Base-by-base conservation (phyloP, 192 early-diverging fungal genomes). In the Backusella westeae region DNA sequence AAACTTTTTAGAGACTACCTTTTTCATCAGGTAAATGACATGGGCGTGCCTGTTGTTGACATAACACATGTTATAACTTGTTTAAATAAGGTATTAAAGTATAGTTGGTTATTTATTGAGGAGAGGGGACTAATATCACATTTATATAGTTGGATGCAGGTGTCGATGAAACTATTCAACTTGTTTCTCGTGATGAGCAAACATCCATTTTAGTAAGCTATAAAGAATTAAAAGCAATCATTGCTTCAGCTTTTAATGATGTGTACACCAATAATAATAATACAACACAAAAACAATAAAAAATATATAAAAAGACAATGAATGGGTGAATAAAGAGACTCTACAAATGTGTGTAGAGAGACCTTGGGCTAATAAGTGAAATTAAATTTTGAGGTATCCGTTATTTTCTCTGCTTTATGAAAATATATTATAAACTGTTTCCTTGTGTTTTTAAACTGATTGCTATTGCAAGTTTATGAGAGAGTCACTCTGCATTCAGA, bases 1-100 rank as follows among this genome's bases (percentile, higher is more conserved):
- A 98, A 98, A 84, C 86, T 99, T 21, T 99, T 99, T 80, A 88
- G 98, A 65, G 98, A 99, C 83, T 98, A 96, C 75, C 94, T 99
- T 26, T 99, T 99, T 80, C 98, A 99, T 81, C 93, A 96, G 79
- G 96, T 98, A 15, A 91, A 97, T 77, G 91, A 92, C 46, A 85
- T 86, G 52, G 95, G 96, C 8, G 85, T 87, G 46, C 94, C 97
- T 10, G 88, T 96, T 15, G 80, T 96, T 12, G 96, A 97, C 78
- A 91, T 99, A 84, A 91, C 92, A 3, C 98, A 99, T 87, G 93
- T 98, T 14, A 53, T 99, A 34, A 90, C 92, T 19, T 96, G 95
- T 79, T 86, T 99, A 67, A 99, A 99, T 85, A 98, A 96, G 93
- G 94, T 95, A 86, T 53, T 63, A 3, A 59, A 1, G 0, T 44